Base-by-base conservation (phyloP, 345 rosid species). In the Ricinus communis region DNA sequence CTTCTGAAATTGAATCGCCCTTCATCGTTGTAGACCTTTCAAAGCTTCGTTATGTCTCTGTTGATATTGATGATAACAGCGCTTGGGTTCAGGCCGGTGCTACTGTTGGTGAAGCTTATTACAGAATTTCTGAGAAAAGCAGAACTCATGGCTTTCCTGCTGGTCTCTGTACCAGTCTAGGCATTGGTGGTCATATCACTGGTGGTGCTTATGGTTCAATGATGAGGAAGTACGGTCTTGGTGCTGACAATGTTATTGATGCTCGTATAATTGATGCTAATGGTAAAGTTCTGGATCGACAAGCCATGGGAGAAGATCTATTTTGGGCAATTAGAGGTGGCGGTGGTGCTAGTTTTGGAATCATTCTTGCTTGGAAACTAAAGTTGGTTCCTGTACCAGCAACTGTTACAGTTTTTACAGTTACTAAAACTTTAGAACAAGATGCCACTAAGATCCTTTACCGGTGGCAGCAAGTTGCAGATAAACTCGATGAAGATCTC, bases 291-390 rank as follows among this genome's bases (percentile, higher is more conserved):
- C 64, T 53, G 2, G 58, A 74, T 30, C 46, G 73, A 1, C 36
- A 62, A 8, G 54, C 56, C 1, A 74, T 53, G 68, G 69, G 57
- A 5, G 72, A 74, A 25, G 73, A 68, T 61, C 28, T 61, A 11
- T 74, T 74, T 25, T 74, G 73, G 78, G 78, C 73, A 0, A 68
- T 74, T 6, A 52, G 73, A 53, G 78, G 78, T 5, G 78, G 78
- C 1, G 73, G 63, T 1, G 73, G 73, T 11, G 78, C 33, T 19
- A 74, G 69, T 33, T 74, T 68, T 47, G 78, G 73, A 2, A 54
- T 68, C 18, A 62, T 74, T 15, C 16, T 62, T 41, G 31, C 62
- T 2, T 74, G 73, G 78, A 74, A 74, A 61, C 53, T 74, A 18
- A 74, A 68, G 4, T 55, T 68, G 18, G 78, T 74, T 21, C 69